These are phyloP conservation scores for Nicotiana obtusifolia DNA, from an alignment of 257 asterid species.

Conservation along the genomic window DNA sequence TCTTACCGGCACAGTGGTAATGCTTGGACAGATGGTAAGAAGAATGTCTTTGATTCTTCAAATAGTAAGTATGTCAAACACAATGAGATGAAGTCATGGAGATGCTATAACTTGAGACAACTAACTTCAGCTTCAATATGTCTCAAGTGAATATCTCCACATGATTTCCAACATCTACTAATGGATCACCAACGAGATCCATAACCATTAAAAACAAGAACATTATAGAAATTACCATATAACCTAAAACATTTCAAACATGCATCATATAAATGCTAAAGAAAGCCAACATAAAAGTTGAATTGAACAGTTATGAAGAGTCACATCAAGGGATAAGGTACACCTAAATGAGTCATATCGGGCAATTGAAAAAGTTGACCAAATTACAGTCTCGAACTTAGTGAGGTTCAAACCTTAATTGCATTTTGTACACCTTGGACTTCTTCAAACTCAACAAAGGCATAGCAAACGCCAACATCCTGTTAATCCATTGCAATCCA, in stretches of 20 bases:
- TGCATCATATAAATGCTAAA: neutral
- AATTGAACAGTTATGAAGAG: neutral
- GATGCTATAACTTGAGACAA: neutral
- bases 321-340: neutral
- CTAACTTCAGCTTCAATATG: neutral
- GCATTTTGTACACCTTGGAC: constrained; percentile 67
- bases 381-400: neutral
- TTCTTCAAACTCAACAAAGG: constrained; percentile 86
- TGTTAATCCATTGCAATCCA: constrained; percentile 29
- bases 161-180: neutral
- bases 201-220: neutral
- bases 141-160: neutral
- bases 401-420: constrained; percentile 40
- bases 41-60: neutral
- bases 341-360: neutral
- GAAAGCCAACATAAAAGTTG: neutral
- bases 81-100: neutral
- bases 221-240: neutral
- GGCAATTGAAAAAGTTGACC: neutral
- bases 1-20: no score
- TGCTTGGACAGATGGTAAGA: neutral
- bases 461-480: constrained; percentile 79
- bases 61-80: neutral
- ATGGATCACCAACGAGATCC: neutral
- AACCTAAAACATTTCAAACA: neutral